Conservation (phyloP, 176 grass and related monocot species). For the Oryza meyeriana region DNA sequence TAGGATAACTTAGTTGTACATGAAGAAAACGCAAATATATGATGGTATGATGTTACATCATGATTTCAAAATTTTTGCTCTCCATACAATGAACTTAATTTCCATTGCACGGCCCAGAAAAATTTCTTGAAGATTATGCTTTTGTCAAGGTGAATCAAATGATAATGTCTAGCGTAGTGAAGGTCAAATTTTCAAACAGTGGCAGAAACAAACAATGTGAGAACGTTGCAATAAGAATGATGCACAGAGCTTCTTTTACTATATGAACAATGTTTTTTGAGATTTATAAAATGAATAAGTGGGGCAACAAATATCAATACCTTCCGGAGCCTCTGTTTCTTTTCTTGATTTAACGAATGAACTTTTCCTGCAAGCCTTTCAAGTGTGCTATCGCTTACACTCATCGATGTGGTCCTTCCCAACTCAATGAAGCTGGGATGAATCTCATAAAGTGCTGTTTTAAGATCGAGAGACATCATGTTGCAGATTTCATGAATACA, state of each 20-base stretch:
- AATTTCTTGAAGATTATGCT: not conserved
- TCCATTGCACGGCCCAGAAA: not conserved
- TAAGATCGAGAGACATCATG: constrained; percentile 75
- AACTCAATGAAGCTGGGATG: constrained; percentile 68
- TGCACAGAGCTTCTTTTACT: not conserved
- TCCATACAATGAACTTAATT: not conserved
- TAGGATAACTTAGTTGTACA: not conserved
- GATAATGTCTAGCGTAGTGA: not conserved
- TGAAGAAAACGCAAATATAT: not conserved
- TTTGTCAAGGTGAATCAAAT: not conserved
- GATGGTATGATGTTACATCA: not conserved
- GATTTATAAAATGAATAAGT: not conserved
- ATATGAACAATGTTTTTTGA: not conserved
- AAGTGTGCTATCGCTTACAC: constrained; percentile 63
- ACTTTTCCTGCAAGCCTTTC: constrained; percentile 53
- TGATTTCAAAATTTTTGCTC: not conserved
- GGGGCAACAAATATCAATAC: constrained; percentile 27
- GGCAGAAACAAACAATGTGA: not conserved
- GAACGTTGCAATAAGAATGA: not conserved
- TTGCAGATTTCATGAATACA: constrained; percentile 58
- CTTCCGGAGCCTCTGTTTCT: constrained; percentile 69
- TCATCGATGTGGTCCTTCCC: constrained; percentile 40
- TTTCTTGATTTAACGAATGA: constrained; percentile 68
- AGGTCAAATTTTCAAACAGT: not conserved
- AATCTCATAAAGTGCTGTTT: constrained; percentile 56